Base-by-base conservation (phyloP, 1,284 basidiomycete species). In the Cryptococcus sp. region DNA sequence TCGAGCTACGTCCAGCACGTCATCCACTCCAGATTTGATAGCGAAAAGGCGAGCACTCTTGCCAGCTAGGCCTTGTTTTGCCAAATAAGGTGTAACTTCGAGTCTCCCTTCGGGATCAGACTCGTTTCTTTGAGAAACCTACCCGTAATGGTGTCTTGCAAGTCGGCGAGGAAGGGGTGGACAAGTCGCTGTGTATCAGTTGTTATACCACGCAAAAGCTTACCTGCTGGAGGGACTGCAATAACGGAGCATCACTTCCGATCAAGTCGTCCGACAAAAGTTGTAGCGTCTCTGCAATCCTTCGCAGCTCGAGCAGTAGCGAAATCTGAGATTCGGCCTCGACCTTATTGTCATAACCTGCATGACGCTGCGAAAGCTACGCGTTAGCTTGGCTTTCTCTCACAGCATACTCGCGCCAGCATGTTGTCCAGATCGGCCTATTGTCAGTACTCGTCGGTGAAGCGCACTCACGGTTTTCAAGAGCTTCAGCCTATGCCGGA, bases 341-440 rank as follows among this genome's bases (percentile, higher is more conserved):
- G 10, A 5, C 59, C 45, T 28, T 50, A 31, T 42, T 14, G 16
- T 47, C 6, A 19, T 37, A 22, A 6, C 3, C 28, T 33, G 10
- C 18, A 7, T 41, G 6, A 21, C 18, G 18, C n/a, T 43, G 41
- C 3, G 41, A 43, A 9, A 43, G 25, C 41, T 43, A 14, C 5
- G 10, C 11, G 3, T 43, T 14, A 43, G 41, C 25, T 14, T 22
- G 26, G 3, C 24, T 36, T 38, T 47, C 26, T 26, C 9, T 43
- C 3, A 22, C 31, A 5, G 57, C 76, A 33, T 63, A 87, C 87
- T 19, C 80, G 80, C 34, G 80, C 79, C 28, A 93, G 86, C 5
- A 95, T 76, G 64, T 87, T 91, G 69, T 97, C 93, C 23, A 93
- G 78, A 62, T 97, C 92, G 62, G 87, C 77, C 68, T 86, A 31